A percentile compares a stretch with the other conserved stretches of the same genome.
Conservation (phyloP, 768 basidiomycete genomes). For the Lentinula lateritia region DNA sequence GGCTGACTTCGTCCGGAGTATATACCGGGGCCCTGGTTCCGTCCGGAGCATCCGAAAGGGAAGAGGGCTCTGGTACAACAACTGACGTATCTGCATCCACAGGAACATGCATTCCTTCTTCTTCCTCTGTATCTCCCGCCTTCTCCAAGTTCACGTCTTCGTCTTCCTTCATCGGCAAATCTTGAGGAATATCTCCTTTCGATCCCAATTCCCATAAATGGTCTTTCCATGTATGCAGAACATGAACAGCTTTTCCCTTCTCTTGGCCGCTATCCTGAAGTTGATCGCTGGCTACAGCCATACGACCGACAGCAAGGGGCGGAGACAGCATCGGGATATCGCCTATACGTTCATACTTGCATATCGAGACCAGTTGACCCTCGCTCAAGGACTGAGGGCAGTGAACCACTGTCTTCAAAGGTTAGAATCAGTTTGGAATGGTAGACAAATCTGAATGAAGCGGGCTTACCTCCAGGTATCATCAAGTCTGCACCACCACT, state of each 20-base stretch:
- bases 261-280: constrained; percentile 34
- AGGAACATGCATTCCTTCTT: neutral
- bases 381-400: constrained; percentile 35
- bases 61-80: no score
- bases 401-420: constrained; percentile 51
- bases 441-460: neutral
- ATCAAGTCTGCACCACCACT: constrained; percentile 83
- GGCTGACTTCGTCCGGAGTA: constrained; percentile 40
- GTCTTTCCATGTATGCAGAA: constrained; percentile 77
- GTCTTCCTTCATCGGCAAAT: constrained; percentile 19
- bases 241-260: constrained; percentile 75
- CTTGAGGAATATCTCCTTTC: constrained; percentile 52
- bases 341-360: constrained; percentile 36
- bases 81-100: no score
- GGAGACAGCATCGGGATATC: constrained; percentile 28
- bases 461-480: constrained; percentile 72
- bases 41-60: neutral
- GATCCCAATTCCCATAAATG: constrained; percentile 66
- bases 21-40: neutral
- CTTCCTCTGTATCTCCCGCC: constrained; percentile 11
- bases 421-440: constrained; percentile 8
- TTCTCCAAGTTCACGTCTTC: constrained; percentile 10
- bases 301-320: constrained; percentile 72
- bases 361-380: constrained; percentile 58
- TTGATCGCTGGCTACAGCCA: constrained; percentile 52